Evolutionary conservation across 2,329 filamentous ascomycete genomes (phyloP), one percentile per base, ranked within the genome.

Genomic region (Pseudogymnoascus verrucosus): DNA sequence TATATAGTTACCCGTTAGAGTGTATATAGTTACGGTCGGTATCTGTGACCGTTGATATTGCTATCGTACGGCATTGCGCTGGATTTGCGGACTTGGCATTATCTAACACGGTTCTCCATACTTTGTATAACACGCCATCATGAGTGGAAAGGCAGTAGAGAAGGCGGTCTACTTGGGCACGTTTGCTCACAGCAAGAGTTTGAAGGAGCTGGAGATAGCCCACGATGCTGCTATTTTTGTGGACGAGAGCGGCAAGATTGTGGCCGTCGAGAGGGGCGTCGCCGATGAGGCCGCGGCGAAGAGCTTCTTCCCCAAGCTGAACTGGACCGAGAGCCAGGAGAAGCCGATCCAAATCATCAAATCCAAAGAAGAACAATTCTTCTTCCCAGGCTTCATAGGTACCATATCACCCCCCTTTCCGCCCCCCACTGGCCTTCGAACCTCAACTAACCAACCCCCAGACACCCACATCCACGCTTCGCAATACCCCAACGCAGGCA

Each of bases 391-490:
- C 5, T 92, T 93, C 72, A 86, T 95, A 65, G 88, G 88, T 89
- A 74, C 80, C 74, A 42, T 60, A 23, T 61, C n/a, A 21, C 51
- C 60, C 11, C 3, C 60, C 10, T 21, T 31, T 14, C n/a, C 37
- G 3, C 39, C 21, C 31, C 26, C 11, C 60, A 37, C 8, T 5
- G 36, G 11, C 16, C 60, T 3, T 47, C 19, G 1, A 36, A 19
- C 16, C n/a, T 16, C n/a, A 62, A 40, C 71, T 76, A 63, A 74
- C 63, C 12, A 40, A n/a, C 19, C 44, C 16, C 11, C 66, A 93
- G 93, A 99, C 75, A 96, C 95, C 0, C 95, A 99, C 74, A 89
- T 96, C 64, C 95, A 99, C 74, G 95, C 95, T 7, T 85, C 93
- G 0, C 95, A 99, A 78, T 97, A 96, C 71, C 92, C 93, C 64